These are phyloP conservation scores for Poa annua DNA, from an alignment of 176 grass and related monocot species.

Conservation along the genomic window DNA sequence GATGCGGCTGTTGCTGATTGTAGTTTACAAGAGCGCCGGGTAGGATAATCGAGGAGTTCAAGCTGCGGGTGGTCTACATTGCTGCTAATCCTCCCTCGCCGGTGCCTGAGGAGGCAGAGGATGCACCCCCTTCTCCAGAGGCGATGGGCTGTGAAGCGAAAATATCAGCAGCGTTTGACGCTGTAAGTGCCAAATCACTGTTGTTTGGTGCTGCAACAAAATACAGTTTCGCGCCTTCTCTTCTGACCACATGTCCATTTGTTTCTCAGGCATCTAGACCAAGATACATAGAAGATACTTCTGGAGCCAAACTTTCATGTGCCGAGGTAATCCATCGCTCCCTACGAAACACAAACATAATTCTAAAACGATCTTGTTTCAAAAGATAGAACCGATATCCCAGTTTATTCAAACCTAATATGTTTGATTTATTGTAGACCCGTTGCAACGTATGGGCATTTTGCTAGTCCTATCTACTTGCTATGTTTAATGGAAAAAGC, in stretches of 20 bases:
- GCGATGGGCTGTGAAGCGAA: slow-evolving; percentile 41
- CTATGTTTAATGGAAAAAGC: not conserved
- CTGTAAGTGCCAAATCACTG: slow-evolving; percentile 37
- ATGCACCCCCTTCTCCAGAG: slow-evolving; percentile 44
- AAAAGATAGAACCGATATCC: no score
- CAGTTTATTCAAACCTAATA: no score
- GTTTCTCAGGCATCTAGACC: slow-evolving; percentile 48
- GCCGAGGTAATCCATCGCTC: slow-evolving; percentile 50
- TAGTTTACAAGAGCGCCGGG: slow-evolving; percentile 74
- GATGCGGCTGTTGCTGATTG: not conserved
- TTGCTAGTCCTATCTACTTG: not conserved
- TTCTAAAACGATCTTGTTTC: no score
- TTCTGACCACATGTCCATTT: not conserved
- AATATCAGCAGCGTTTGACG: slow-evolving; percentile 30
- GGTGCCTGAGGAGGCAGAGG: slow-evolving; percentile 81
- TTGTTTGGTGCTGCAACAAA: slow-evolving; percentile 2
- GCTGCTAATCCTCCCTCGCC: slow-evolving; percentile 90
- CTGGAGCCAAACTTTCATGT: slow-evolving; percentile 45
- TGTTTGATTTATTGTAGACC: no score
- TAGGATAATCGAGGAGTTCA: slow-evolving; percentile 80
- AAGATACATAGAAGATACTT: slow-evolving; percentile 37
- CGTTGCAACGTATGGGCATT: no score
- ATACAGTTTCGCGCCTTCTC: not conserved
- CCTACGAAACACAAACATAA: no score
- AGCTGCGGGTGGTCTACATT: slow-evolving; percentile 81